Evolutionary conservation across 441 rosid species (phyloP), one percentile per base, ranked within the genome.

Genomic region (Adansonia grandidieri): DNA sequence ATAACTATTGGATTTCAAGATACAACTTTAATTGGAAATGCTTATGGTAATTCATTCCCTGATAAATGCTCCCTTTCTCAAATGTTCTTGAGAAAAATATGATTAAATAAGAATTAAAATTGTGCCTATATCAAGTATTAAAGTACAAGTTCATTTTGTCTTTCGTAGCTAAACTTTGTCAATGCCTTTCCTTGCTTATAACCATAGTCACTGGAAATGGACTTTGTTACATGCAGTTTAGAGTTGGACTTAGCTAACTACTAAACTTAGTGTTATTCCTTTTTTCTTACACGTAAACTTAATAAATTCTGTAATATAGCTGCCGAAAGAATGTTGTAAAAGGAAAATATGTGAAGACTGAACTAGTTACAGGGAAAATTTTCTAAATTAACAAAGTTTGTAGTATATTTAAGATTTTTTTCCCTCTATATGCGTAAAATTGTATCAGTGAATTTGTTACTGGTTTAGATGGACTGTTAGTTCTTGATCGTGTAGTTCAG

Each of bases 21-120:
- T 85, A 92, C 96, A 72, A 88, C 89, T 80, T 82, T 86, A 74
- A 92, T 93, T 48, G 97, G 97, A 88, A 92, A 95, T 88, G 98
- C 98, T 80, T 95, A 95, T 64, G 98, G 98, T 95, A 86, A 84
- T 85, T 79, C 76, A 11, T 71, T 50, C 42, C 71, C 47, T 44
- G 11, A 74, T 47, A 19, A 32, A 57, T 13, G 40, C 69, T 20
- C 11, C 54, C 75, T 51, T 40, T 73, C 17, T 8, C n/a, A 45
- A 22, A 61, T 74, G 19, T 58, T 44, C 32, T 45, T 74, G 40
- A 44, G 6, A 42, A 62, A 58, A 48, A 48, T 69, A 48, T 22
- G 71, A 48, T 69, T 13, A 15, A 51, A 51, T 13, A 51, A 51
- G 11, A 44, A 45, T 37, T 40, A 9, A 67, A 10, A 45, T 47